Evolutionary conservation across 768 basidiomycete species (phyloP).

Genomic region (Pisolithus sp.): DNA sequence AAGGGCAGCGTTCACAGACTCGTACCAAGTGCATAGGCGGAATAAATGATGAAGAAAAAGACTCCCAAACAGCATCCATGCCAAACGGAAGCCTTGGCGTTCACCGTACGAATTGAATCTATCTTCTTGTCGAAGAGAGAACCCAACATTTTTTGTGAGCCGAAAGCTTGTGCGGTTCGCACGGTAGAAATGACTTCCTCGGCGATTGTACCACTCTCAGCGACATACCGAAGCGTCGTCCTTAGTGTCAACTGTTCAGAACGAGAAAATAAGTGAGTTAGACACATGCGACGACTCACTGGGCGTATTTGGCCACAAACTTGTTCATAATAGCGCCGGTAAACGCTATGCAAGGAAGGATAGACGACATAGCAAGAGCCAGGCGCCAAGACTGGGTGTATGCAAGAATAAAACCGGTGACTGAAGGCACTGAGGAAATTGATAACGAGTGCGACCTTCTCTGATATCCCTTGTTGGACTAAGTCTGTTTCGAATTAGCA

Average conservation of each 20-base stretch:
- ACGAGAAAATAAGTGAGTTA: background rate
- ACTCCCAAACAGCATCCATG: slow-evolving; percentile 56
- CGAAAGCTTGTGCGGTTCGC: slow-evolving; percentile 89
- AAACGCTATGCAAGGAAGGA: slow-evolving; percentile 77
- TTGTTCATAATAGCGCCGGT: slow-evolving; percentile 70
- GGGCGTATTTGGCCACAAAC: slow-evolving; percentile 55
- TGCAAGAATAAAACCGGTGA: slow-evolving; percentile 74
- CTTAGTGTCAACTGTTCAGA: slow-evolving; percentile 16
- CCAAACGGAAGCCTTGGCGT: slow-evolving; percentile 53
- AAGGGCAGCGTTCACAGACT: background rate
- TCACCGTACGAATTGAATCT: slow-evolving; percentile 42
- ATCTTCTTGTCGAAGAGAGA: slow-evolving; percentile 62
- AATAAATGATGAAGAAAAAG: slow-evolving; percentile 84
- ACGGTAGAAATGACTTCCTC: slow-evolving; percentile 92
- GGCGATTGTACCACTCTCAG: slow-evolving; percentile 75
- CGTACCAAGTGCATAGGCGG: slow-evolving; percentile 62
- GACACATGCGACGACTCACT: slow-evolving; percentile 38
- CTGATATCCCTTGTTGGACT: slow-evolving; percentile 85
- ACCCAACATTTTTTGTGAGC: slow-evolving; percentile 61
- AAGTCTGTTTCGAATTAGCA: slow-evolving; percentile 44
- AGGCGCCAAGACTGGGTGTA: slow-evolving; percentile 71
- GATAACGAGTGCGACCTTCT: slow-evolving; percentile 73
- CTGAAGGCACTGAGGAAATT: slow-evolving; percentile 64
- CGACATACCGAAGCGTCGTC: slow-evolving; percentile 65
- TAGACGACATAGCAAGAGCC: slow-evolving; percentile 74